These are phyloP conservation scores for Botrytis hyacinthi DNA, from an alignment of 2,329 filamentous ascomycete species.

Conservation along the genomic window DNA sequence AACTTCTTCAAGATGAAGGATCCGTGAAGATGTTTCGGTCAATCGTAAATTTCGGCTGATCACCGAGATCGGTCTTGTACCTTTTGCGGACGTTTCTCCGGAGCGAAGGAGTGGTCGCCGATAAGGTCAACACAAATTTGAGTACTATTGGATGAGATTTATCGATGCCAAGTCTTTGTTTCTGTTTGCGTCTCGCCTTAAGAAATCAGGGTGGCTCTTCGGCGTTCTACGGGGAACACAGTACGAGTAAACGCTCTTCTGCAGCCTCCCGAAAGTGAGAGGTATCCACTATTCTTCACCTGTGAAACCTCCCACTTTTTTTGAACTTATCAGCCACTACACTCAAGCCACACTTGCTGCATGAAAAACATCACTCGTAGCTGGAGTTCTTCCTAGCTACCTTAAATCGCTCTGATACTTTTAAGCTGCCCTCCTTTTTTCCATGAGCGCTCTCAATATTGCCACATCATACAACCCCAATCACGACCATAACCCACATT, in stretches of 20 bases:
- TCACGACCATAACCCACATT: background rate
- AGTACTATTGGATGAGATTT: background rate
- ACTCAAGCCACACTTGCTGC: background rate
- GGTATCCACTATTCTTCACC: background rate
- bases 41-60: background rate
- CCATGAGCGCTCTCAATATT: background rate
- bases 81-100: background rate
- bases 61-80: background rate
- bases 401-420: background rate
- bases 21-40: background rate
- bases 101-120: conserved; percentile 14
- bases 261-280: background rate
- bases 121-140: background rate
- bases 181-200: background rate
- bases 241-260: background rate
- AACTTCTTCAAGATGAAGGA: conserved; percentile 10
- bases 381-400: background rate
- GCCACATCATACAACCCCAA: background rate
- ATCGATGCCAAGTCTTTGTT: background rate
- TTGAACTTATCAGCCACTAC: background rate
- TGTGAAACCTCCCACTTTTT: no score
- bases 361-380: background rate
- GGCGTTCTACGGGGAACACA: background rate
- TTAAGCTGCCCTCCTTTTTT: background rate
- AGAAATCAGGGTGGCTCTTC: background rate